Conservation (phyloP, 192 early-diverging fungal species). For the Coemansia sp. region DNA sequence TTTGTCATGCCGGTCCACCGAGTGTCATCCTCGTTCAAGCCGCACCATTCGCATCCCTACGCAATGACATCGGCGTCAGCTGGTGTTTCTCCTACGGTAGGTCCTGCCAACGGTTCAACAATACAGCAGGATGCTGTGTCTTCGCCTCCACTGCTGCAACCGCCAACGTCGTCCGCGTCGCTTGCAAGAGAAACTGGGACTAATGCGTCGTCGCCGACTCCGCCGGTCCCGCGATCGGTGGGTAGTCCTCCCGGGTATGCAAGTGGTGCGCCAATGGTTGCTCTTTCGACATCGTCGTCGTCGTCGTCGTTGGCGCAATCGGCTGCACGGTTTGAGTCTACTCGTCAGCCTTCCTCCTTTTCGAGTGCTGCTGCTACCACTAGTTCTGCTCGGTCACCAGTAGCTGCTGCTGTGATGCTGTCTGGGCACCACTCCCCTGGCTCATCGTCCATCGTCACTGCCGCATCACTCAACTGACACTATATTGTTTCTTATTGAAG, state of each 20-base stretch:
- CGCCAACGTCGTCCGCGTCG: not conserved
- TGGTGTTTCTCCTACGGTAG: not conserved
- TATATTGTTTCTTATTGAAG: not conserved
- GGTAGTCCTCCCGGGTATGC: not conserved
- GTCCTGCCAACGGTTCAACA: not conserved
- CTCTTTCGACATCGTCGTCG: slow-evolving; percentile 7
- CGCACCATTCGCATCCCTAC: slow-evolving; percentile 3
- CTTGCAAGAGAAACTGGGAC: not conserved
- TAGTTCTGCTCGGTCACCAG: slow-evolving; percentile 6
- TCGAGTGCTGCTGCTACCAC: not conserved
- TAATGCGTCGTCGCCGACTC: slow-evolving; percentile 1
- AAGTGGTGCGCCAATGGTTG: not conserved
- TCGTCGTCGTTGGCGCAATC: slow-evolving; percentile 8
- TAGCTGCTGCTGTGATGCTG: slow-evolving; percentile 1
- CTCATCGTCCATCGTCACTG: slow-evolving; percentile 10
- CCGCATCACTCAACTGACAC: slow-evolving; percentile 5
- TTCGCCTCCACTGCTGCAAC: not conserved
- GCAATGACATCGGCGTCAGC: not conserved
- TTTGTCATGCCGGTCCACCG: slow-evolving; percentile 38
- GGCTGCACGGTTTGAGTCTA: not conserved
- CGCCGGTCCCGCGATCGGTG: not conserved
- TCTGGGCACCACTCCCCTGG: slow-evolving; percentile 22
- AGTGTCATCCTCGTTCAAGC: slow-evolving; percentile 20
- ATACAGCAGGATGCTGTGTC: not conserved
- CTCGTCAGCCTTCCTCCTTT: slow-evolving; percentile 4